Conservation (phyloP, 1,139 yeast species). For the Yamadazyma taylorii region DNA sequence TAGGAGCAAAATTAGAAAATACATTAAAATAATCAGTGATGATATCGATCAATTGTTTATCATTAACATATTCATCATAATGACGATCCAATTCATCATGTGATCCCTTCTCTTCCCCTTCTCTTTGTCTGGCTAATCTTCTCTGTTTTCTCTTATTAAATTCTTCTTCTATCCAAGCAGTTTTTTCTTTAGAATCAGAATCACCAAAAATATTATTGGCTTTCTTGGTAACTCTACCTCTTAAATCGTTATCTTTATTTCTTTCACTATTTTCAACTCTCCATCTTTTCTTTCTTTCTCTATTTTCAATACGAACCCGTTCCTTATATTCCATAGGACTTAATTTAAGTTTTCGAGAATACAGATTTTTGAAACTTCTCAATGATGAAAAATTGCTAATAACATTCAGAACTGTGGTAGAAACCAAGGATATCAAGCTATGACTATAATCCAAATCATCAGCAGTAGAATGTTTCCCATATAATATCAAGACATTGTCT, state of each 20-base stretch:
- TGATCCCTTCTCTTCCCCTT: slow-evolving; percentile 18
- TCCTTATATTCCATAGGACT: slow-evolving; percentile 50
- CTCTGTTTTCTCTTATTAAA: slow-evolving; percentile 64
- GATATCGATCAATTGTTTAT: slow-evolving; percentile 20
- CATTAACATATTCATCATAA: slow-evolving; percentile 15
- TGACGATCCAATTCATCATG: slow-evolving; percentile 6
- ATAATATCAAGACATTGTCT: slow-evolving; percentile 16
- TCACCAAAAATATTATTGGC: slow-evolving; percentile 71
- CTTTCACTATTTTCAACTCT: slow-evolving; percentile 78
- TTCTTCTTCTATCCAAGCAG: slow-evolving; percentile 77
- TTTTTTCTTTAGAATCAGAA: slow-evolving; percentile 50
- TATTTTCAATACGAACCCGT: slow-evolving; percentile 64
- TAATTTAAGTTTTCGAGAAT: slow-evolving; percentile 26
- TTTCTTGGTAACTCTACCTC: slow-evolving; percentile 72
- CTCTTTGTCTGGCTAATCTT: slow-evolving; percentile 43
- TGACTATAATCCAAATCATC: slow-evolving; percentile 14
- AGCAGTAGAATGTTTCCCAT: slow-evolving; percentile 13
- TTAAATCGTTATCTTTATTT: slow-evolving; percentile 83
- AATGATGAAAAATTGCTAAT: slow-evolving; percentile 26
- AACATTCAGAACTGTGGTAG: slow-evolving; percentile 31
- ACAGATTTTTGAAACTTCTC: slow-evolving; percentile 17
- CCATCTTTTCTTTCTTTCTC: slow-evolving; percentile 91
- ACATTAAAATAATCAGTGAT: slow-evolving; percentile 39
- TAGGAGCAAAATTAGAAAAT: slow-evolving; percentile 32
- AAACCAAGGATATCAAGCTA: slow-evolving; percentile 26